Evolutionary conservation across 805 yeast species (phyloP), one percentile per base, ranked within the genome.

Genomic region (Teunomyces panamensis): DNA sequence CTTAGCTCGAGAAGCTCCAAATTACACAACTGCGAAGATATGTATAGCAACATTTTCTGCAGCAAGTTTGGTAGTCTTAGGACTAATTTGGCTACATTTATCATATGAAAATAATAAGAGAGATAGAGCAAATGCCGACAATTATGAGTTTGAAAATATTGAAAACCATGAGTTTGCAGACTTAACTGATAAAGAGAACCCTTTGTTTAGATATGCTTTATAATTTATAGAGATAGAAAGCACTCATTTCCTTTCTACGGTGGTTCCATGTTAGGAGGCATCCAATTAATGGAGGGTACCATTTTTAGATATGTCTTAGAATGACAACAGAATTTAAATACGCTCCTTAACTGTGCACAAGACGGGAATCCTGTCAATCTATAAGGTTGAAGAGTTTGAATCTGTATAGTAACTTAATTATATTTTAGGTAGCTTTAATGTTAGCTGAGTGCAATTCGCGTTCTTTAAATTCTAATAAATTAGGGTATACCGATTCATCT

Each of bases 101-200:
- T 46, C 42, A 42, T 48, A 44, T 16, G 73, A 69, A 47, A 78
- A 79, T 57, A 68, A 61, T 43, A 59, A 58, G 34, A 67, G 74
- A 50, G 77, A 72, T 39, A 49, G 50, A 42, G 56, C 47, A 9
- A 60, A 53, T 9, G 54, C 48, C 1, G 44, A 32, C 44, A 54
- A 56, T 37, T 51, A 43, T 7, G 59, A 65, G 56, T 54, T 58
- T 52, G 51, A 67, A 54, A 51, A 48, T 32, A 57, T 64, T 17
- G 74, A 74, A 45, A 64, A 77, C 43, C 61, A 69, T 44, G 81
- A 77, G 55, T 77, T 74, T 54, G 73, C 75, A 24, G 84, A 80
- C 53, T 62, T 77, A 59, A 80, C 84, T 3, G 83, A 79, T 55
- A 66, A 62, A 45, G 78, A 80, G 58, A 81, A 80, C 60, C 78